These are phyloP conservation scores for Isochrysis galbana DNA, from an alignment of 78 protist species.

Conservation along the genomic window DNA sequence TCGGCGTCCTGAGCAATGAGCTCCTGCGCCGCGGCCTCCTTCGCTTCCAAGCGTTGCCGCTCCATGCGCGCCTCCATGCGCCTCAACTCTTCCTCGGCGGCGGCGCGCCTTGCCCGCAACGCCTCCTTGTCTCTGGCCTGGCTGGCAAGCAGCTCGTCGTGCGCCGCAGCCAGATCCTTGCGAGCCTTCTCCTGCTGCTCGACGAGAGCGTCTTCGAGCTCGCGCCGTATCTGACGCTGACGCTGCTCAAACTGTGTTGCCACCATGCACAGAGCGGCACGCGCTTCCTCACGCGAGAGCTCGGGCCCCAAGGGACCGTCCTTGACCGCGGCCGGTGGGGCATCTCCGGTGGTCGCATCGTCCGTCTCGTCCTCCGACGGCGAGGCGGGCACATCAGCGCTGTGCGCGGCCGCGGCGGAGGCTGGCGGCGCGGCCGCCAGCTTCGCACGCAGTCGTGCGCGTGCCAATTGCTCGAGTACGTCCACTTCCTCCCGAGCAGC, in stretches of 20 bases:
- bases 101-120: conserved; percentile 6
- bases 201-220: neutral
- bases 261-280: neutral
- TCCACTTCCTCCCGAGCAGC: neutral
- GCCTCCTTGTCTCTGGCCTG: neutral
- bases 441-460: too few relatives aligned
- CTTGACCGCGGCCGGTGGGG: too few relatives aligned
- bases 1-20: neutral
- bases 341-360: too few relatives aligned
- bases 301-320: too few relatives aligned
- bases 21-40: neutral
- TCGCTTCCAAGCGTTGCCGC: neutral
- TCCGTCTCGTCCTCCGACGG: too few relatives aligned
- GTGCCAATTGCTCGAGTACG: neutral
- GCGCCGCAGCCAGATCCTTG: neutral
- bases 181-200: neutral
- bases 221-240: neutral
- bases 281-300: neutral
- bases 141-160: neutral
- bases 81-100: neutral
- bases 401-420: neutral
- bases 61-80: neutral
- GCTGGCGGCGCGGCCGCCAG: neutral
- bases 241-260: neutral
- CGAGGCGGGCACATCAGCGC: too few relatives aligned